phyloP scores from a whole-genome alignment of 768 basidiomycete species.

The Tephrocybe sp. region DNA sequence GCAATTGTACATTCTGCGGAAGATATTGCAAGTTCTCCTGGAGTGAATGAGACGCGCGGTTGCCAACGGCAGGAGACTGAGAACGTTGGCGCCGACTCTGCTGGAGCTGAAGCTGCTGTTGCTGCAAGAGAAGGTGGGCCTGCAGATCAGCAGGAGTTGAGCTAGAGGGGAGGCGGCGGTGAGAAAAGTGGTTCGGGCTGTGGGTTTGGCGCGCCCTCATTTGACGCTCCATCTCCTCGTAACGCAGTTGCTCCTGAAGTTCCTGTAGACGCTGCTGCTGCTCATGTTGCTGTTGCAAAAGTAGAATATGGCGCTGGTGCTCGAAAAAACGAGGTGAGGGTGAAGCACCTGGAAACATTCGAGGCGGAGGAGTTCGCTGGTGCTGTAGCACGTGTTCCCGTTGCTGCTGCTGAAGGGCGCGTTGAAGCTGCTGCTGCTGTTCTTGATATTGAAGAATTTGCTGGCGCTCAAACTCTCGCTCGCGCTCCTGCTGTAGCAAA shows the following conservation, averaged over 20 bases:
- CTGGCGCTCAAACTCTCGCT: conserved; percentile 37
- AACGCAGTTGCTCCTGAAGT: conserved; percentile 59
- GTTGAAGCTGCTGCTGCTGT: conserved; percentile 45
- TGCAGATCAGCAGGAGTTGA: conserved; percentile 50
- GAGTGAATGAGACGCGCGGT: conserved; percentile 33
- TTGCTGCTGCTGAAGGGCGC: conserved; percentile 47
- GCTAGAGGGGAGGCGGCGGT: conserved; percentile 41
- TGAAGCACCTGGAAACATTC: conserved; percentile 62
- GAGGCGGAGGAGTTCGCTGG: conserved; percentile 65
- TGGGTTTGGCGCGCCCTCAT: conserved; percentile 41
- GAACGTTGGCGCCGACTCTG: conserved; percentile 45
- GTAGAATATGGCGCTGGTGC: conserved; percentile 66
- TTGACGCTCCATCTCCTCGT: conserved; percentile 67
- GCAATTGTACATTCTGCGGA: conserved; percentile 66
- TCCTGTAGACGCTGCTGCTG: conserved; percentile 57
- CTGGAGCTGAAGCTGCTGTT: conserved; percentile 50
- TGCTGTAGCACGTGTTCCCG: conserved; percentile 41
- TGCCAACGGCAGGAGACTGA: conserved; percentile 36
- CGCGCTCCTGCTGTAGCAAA: conserved; percentile 19
- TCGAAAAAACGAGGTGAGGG: conserved; percentile 82
- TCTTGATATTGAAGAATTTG: conserved; percentile 48
- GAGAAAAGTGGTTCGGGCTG: conserved; percentile 26
- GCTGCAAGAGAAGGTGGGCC: conserved; percentile 36
- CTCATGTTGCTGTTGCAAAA: conserved; percentile 68
- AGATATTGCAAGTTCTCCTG: conserved; percentile 55